These are phyloP conservation scores for Otatea glauca DNA, from an alignment of 176 grass and related monocot species.

Conservation along the genomic window DNA sequence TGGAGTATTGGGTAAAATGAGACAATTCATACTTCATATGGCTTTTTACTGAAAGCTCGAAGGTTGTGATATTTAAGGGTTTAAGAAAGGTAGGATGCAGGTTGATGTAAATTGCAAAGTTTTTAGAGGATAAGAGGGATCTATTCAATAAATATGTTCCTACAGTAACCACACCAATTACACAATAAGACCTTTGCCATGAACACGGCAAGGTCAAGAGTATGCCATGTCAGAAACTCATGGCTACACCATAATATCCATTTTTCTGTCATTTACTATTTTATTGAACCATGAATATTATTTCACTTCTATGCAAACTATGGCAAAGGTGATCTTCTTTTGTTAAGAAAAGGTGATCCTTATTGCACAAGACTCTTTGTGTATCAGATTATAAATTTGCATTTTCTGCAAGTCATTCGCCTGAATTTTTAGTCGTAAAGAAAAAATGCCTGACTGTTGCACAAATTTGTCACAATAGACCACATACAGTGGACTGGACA, in stretches of 20 bases:
- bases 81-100: conserved; percentile 8
- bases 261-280: conserved; percentile 1
- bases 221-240: not conserved
- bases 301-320: conserved; percentile 34
- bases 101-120: conserved; percentile 20
- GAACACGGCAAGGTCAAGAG: conserved; percentile 7
- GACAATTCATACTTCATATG: not conserved
- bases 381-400: conserved; percentile 5
- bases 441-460: not conserved
- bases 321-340: conserved; percentile 20
- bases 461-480: conserved; percentile 9
- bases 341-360: not conserved
- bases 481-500: conserved; percentile 8
- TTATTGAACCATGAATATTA: conserved; percentile 21
- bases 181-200: not conserved
- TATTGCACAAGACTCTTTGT: conserved; percentile 1
- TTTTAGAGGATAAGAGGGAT: conserved; percentile 12
- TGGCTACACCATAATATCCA: conserved; percentile 7
- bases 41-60: not conserved
- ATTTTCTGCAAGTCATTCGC: not conserved
- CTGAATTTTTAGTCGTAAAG: conserved; percentile 13
- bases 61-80: conserved; percentile 3
- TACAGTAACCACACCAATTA: not conserved
- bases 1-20: conserved; percentile 24
- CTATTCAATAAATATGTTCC: not conserved